A percentile compares a stretch with the other conserved stretches of the same genome.
Evolutionary conservation across 352 stramenopile species (phyloP).

Genomic region (Blastocystis sp.): DNA sequence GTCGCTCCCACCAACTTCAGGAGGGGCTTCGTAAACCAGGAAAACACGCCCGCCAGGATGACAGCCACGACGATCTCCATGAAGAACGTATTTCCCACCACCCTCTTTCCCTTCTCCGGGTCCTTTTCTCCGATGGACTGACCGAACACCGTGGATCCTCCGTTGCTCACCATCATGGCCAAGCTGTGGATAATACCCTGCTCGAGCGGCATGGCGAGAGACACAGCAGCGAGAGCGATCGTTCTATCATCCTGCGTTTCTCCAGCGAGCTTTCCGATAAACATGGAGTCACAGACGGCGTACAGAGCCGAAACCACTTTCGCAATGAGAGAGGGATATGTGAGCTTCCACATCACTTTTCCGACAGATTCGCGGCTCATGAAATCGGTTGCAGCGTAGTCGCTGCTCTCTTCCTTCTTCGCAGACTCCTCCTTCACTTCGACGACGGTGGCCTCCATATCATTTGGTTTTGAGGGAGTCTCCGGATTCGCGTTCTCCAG

Average conservation of each 20-base stretch:
- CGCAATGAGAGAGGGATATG: constrained; percentile 57
- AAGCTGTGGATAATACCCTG: constrained; percentile 57
- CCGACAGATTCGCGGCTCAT: constrained; percentile 43
- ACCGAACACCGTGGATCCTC: constrained; percentile 49
- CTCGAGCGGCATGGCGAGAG: constrained; percentile 64
- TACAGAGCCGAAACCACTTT: constrained; percentile 66
- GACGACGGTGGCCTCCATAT: background rate
- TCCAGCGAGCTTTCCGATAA: constrained; percentile 63
- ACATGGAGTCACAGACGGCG: constrained; percentile 53
- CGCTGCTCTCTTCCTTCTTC: background rate
- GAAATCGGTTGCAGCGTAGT: constrained; percentile 18
- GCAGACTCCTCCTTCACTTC: background rate
- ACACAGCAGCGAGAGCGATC: constrained; percentile 26
- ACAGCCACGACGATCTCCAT: constrained; percentile 48
- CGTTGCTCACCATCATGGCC: constrained; percentile 68
- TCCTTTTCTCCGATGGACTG: constrained; percentile 58
- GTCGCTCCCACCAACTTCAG: constrained; percentile 25
- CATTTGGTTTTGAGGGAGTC: background rate
- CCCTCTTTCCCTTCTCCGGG: constrained; percentile 18
- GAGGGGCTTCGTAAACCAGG: constrained; percentile 33
- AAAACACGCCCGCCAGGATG: background rate
- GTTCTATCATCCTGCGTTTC: constrained; percentile 39
- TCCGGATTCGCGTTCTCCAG: background rate
- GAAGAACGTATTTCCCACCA: constrained; percentile 62
- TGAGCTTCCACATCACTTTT: constrained; percentile 71